phyloP scores from a whole-genome alignment of 768 basidiomycete genomes.

The Mycena leptocephala region DNA sequence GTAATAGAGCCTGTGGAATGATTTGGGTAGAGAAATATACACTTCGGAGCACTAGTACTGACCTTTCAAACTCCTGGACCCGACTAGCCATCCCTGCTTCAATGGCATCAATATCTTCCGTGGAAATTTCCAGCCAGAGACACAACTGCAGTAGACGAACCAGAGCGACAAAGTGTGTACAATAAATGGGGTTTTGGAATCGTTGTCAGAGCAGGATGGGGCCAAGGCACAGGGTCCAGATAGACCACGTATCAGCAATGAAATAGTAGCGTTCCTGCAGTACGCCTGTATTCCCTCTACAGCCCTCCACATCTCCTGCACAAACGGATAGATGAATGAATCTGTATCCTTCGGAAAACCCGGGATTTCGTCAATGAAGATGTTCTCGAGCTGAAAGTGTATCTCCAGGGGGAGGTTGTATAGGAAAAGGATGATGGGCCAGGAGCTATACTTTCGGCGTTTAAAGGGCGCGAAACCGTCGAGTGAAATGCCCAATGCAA shows the following conservation, averaged over 20 bases:
- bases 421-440: no score
- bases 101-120: conserved; percentile 38
- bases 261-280: not conserved
- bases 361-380: no score
- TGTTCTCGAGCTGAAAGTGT: no score
- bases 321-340: no score
- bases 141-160: conserved; percentile 44
- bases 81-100: conserved; percentile 44
- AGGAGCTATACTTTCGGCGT: no score
- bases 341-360: no score
- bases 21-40: not conserved
- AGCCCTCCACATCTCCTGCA: no score
- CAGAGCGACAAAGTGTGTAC: not conserved
- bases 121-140: conserved; percentile 46
- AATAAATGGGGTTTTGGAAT: not conserved
- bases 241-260: conserved; percentile 1
- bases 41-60: not conserved
- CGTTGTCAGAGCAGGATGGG: not conserved
- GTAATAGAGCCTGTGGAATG: conserved; percentile 44
- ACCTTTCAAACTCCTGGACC: conserved; percentile 37
- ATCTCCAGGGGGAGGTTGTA: no score
- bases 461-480: no score
- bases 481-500: conserved; percentile 55
- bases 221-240: not conserved
- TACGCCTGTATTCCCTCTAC: not conserved